phyloP scores from a whole-genome alignment of 192 early-diverging fungal species.

The Umbelopsis sp. region DNA sequence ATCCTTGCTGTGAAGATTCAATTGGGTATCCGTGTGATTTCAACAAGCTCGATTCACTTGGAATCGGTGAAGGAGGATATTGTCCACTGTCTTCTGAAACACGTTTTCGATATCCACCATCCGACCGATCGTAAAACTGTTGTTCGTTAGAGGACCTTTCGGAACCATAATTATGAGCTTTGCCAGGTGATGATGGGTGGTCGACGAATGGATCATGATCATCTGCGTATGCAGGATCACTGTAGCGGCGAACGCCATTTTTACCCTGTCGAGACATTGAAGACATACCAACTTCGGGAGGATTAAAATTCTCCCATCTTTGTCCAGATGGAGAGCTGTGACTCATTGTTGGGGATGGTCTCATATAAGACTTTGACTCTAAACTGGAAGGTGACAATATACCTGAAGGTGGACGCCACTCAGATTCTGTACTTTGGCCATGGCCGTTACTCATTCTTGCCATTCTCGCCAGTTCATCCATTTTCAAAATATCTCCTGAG shows the following conservation, averaged over 20 bases:
- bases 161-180: neutral
- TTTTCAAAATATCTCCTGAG: slow-evolving; percentile 35
- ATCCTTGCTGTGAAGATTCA: neutral
- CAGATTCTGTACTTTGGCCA: neutral
- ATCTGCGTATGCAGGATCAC: neutral
- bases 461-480: slow-evolving; percentile 38
- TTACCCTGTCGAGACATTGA: neutral
- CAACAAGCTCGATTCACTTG: neutral
- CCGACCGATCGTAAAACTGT: neutral
- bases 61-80: slow-evolving; percentile 4
- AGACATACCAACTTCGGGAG: neutral
- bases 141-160: neutral
- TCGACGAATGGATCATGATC: slow-evolving; percentile 1
- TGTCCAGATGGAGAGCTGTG: neutral
- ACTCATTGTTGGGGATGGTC: neutral
- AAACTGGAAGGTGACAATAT: neutral
- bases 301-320: neutral
- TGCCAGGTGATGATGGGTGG: neutral
- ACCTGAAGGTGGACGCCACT: slow-evolving; percentile 34
- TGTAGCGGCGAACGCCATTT: neutral
- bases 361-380: neutral
- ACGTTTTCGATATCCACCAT: neutral
- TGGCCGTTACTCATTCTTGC: slow-evolving; percentile 17
- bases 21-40: neutral
- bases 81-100: neutral